Conservation (phyloP, 306 rosid species). For the Vigna angularis region DNA sequence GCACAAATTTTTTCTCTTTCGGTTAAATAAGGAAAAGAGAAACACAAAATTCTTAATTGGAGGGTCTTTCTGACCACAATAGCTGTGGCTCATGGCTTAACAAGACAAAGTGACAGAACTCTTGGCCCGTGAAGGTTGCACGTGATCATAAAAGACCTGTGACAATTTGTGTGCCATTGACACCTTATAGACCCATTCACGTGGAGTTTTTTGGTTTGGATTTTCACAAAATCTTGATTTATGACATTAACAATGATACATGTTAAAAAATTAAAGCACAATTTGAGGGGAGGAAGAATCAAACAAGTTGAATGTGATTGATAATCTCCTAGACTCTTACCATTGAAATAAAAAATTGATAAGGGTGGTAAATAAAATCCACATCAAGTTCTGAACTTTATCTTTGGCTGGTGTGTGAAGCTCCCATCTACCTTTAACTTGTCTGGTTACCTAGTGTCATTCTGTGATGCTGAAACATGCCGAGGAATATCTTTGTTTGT, state of each 20-base stretch:
- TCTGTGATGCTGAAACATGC: conserved; percentile 9
- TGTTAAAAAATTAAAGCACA: background rate
- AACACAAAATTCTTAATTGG: conserved; percentile 13
- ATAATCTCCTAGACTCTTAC: no score
- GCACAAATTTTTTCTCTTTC: conserved; percentile 15
- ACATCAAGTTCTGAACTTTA: background rate
- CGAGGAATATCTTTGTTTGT: conserved; percentile 27
- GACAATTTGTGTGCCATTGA: conserved; percentile 84
- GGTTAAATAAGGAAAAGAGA: conserved; percentile 23
- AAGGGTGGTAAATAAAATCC: background rate
- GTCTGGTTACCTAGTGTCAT: background rate
- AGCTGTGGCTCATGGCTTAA: conserved; percentile 49
- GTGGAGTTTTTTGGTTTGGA: conserved; percentile 56
- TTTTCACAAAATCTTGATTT: conserved; percentile 52
- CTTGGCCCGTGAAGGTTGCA: conserved; percentile 97
- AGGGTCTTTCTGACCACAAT: conserved; percentile 40
- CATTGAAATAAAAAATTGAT: background rate
- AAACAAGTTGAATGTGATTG: conserved; percentile 13
- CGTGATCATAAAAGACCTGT: conserved; percentile 90
- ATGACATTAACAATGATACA: conserved; percentile 22
- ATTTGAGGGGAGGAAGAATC: conserved; percentile 9
- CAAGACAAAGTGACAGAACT: conserved; percentile 66
- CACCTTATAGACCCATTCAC: conserved; percentile 92
- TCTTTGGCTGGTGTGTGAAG: background rate
- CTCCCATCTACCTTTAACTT: background rate